Evolutionary conservation across 257 asterid genomes (phyloP), one percentile per base, ranked within the genome.

Genomic region (Scutellaria galericulata): DNA sequence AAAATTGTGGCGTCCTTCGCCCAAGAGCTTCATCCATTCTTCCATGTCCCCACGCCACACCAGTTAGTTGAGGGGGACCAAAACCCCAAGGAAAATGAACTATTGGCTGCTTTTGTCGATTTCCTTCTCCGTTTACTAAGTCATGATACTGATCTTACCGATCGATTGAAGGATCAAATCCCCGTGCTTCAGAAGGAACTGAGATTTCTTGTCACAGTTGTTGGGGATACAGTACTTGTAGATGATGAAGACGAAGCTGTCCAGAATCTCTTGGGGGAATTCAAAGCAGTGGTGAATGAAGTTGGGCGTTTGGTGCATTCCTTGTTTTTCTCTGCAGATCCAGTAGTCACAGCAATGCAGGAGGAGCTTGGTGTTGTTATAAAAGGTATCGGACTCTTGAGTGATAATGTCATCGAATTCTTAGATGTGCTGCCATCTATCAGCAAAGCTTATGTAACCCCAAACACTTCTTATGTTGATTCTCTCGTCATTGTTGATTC

Each of bases 221-320:
- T 75, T 18, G 62, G 77, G 5, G 78, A 79, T 37, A 3, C 14
- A 5, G 7, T 41, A 27, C 37, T 62, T 42, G 14, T 12, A 5
- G 1, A 14, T 20, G 18, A 20, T 14, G 51, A 41, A 61, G 20
- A 27, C 6, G 74, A 18, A 14, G 27, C 6, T 1, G 22, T 47
- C 44, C 22, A 40, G 12, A 20, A 40, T 69, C 57, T 73, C 6
- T 51, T 64, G 71, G n/a, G 46, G 18, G 73, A 65, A 56, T 15
- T 74, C 9, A 68, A 66, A 35, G 50, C 12, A 15, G 41, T 74
- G 66, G 61, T 60, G 0, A 61, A 47, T 39, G n/a, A 56, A 47
- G 70, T 50, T 8, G 78, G 78, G 37, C 12, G 22, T n/a, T 63
- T 74, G 7, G 52, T 74, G 1, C 58, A 79, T 64, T 71, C 58